A percentile compares a stretch with the other conserved stretches of the same genome.
Conservation (phyloP, 1,139 yeast genomes). For the Scheffersomyces segobiensis region DNA sequence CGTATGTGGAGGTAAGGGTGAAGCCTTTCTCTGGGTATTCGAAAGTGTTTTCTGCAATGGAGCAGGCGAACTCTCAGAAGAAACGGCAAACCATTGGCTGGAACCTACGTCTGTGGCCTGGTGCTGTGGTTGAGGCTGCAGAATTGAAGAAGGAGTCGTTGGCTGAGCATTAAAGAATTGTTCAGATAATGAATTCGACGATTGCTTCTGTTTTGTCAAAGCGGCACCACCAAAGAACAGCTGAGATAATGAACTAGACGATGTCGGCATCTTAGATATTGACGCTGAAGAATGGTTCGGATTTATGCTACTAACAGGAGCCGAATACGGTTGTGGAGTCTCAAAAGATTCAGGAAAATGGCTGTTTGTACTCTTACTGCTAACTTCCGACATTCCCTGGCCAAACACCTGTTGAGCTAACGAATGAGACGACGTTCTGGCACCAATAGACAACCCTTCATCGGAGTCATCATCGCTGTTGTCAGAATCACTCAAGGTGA, state of each 20-base stretch:
- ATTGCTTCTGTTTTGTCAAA: constrained; percentile 36
- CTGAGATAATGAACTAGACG: constrained; percentile 39
- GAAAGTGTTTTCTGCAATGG: constrained; percentile 17
- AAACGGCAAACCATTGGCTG: background rate
- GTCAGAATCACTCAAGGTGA: constrained; percentile 20
- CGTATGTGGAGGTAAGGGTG: constrained; percentile 49
- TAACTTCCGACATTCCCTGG: constrained; percentile 14
- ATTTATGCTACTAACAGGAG: constrained; percentile 30
- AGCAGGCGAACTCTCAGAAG: background rate
- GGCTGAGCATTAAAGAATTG: constrained; percentile 21
- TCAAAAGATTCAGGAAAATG: constrained; percentile 22
- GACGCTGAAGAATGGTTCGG: constrained; percentile 37
- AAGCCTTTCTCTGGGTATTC: constrained; percentile 33
- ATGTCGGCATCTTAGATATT: constrained; percentile 42
- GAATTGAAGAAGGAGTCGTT: background rate
- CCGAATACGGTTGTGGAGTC: constrained; percentile 27
- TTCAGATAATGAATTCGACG: constrained; percentile 39
- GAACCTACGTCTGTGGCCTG: background rate
- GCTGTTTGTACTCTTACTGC: constrained; percentile 7
- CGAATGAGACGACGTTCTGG: constrained; percentile 46
- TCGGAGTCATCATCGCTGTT: constrained; percentile 23
- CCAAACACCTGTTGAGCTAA: constrained; percentile 48
- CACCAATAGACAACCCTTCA: constrained; percentile 42
- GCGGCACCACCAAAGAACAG: constrained; percentile 30
- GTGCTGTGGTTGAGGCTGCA: constrained; percentile 1